Evolutionary conservation across 2,329 filamentous ascomycete genomes (phyloP).

Genomic region (Colletotrichum cereale): DNA sequence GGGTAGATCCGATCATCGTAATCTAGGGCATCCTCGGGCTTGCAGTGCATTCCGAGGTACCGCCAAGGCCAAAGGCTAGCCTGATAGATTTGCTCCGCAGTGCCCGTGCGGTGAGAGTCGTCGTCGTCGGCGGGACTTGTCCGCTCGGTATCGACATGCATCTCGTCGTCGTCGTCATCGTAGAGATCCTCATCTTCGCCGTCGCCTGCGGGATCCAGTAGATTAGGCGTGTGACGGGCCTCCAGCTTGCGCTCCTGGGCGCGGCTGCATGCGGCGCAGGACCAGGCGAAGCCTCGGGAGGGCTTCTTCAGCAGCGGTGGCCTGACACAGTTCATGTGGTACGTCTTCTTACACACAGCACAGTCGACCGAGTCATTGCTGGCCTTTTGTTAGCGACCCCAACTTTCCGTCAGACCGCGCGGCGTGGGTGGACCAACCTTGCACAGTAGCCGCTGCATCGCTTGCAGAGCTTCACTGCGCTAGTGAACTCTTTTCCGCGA

Average conservation of each 20-base stretch:
- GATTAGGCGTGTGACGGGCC: conserved; percentile 85
- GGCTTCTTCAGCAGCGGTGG: conserved; percentile 95
- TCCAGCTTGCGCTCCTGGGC: conserved; percentile 95
- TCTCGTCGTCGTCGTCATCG: conserved; percentile 80
- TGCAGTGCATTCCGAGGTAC: conserved; percentile 95
- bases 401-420: conserved; percentile 22
- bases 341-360: conserved; percentile 93
- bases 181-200: conserved; percentile 72
- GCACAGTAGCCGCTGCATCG: conserved; percentile 92
- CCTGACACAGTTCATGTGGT: conserved; percentile 98
- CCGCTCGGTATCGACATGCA: conserved; percentile 66
- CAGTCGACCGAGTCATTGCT: conserved; percentile 97
- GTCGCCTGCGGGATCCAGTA: conserved; percentile 76
- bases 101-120: conserved; percentile 68
- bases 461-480: conserved; percentile 96
- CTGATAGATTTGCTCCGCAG: conserved; percentile 89
- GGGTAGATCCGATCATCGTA: conserved; percentile 99
- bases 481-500: conserved; percentile 93
- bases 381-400: conserved; percentile 29
- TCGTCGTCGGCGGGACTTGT: conserved; percentile 75
- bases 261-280: conserved; percentile 93
- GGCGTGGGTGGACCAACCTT: conserved; percentile 68
- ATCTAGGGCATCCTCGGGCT: conserved; percentile 93
- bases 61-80: conserved; percentile 96
- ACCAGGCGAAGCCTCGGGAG: conserved; percentile 97